Conservation (phyloP, 306 rosid species). For the Hippophae gyantsensis region DNA sequence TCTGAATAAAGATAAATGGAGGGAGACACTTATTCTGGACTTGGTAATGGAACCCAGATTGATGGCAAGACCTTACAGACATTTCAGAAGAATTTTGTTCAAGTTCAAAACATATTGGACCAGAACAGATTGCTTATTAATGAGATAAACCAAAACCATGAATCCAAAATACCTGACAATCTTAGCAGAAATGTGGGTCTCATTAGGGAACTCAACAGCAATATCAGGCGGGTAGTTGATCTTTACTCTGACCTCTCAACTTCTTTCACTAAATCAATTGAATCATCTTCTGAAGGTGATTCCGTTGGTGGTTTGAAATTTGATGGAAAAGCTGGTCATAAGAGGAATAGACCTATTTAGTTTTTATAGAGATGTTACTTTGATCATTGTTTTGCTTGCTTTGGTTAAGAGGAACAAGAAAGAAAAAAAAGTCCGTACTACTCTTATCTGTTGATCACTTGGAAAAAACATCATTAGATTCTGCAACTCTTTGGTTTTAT, state of each 20-base stretch:
- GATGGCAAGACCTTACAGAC: slow-evolving; percentile 67
- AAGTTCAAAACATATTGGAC: slow-evolving; percentile 87
- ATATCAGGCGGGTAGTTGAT: slow-evolving; percentile 85
- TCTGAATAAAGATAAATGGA: slow-evolving; percentile 61
- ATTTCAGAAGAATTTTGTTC: slow-evolving; percentile 75
- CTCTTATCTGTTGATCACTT: slow-evolving; percentile 16
- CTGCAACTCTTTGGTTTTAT: slow-evolving; percentile 26
- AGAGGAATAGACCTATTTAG: slow-evolving; percentile 57
- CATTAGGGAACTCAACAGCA: slow-evolving; percentile 85
- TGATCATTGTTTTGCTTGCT: slow-evolving; percentile 18
- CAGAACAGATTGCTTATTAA: slow-evolving; percentile 85
- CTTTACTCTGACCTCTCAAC: slow-evolving; percentile 86
- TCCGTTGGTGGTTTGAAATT: slow-evolving; percentile 73
- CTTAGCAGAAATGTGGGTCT: slow-evolving; percentile 81
- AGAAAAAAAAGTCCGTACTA: neutral
- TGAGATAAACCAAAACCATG: slow-evolving; percentile 96
- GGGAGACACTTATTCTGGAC: slow-evolving; percentile 71
- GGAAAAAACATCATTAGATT: slow-evolving; percentile 21
- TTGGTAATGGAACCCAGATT: slow-evolving; percentile 55
- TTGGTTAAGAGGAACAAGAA: no score
- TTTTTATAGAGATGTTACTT: neutral
- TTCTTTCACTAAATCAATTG: slow-evolving; percentile 82
- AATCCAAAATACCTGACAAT: slow-evolving; percentile 85
- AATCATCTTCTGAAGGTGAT: slow-evolving; percentile 87
- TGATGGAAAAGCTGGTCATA: slow-evolving; percentile 58